Percentiles rank a stretch among this genome's conserved stretches.
phyloP scores from a whole-genome alignment of 441 rosid species.

The Pelargonium citronellum region DNA sequence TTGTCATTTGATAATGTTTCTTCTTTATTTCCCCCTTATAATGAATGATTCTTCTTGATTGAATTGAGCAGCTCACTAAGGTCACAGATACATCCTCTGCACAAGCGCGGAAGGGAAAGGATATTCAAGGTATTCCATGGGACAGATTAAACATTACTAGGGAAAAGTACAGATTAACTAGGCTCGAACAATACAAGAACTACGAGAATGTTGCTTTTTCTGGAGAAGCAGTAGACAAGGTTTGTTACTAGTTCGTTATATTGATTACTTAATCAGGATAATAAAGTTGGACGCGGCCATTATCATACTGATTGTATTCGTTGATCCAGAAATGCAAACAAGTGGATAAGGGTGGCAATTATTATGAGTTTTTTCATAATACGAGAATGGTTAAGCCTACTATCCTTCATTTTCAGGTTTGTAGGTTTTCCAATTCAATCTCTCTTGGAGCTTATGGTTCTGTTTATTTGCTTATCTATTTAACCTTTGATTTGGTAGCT shows the following conservation, averaged over 20 bases:
- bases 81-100: constrained; percentile 50
- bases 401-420: constrained; percentile 42
- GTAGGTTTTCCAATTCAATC: background rate
- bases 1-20: background rate
- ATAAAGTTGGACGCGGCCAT: background rate
- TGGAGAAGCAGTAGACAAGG: constrained; percentile 41
- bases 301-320: background rate
- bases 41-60: too few relatives aligned
- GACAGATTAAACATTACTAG: constrained; percentile 46
- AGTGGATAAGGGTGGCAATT: constrained; percentile 32
- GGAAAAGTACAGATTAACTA: constrained; percentile 46
- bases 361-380: constrained; percentile 37
- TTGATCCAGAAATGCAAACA: constrained; percentile 29
- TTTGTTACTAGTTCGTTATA: constrained; percentile 2
- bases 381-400: constrained; percentile 40
- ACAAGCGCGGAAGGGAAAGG: constrained; percentile 53
- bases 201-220: constrained; percentile 45
- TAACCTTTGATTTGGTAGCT: background rate
- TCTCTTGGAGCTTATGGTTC: background rate
- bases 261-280: background rate
- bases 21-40: background rate
- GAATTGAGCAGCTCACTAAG: constrained; percentile 37
- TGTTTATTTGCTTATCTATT: background rate
- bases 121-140: constrained; percentile 72
- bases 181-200: constrained; percentile 59